Conservation (phyloP, 2,329 filamentous ascomycete genomes). For the Talaromyces sp. region DNA sequence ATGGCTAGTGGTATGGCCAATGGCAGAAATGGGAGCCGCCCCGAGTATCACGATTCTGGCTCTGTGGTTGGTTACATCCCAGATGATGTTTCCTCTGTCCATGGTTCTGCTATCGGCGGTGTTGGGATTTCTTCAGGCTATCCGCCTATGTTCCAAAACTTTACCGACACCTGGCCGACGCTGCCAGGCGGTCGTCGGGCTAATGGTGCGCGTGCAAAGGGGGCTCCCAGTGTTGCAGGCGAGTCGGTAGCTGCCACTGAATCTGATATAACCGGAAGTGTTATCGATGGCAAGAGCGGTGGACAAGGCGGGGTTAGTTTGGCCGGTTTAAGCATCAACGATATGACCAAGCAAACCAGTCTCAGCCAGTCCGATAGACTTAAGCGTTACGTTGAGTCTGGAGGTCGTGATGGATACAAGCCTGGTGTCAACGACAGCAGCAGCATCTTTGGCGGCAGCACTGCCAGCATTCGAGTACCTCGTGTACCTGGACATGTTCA, state of each 20-base stretch:
- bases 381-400: slow-evolving; percentile 89
- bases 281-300: slow-evolving; percentile 64
- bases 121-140: slow-evolving; percentile 77
- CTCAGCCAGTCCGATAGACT: slow-evolving; percentile 83
- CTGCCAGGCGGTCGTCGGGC: slow-evolving; percentile 65
- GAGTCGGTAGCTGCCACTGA: slow-evolving; percentile 92
- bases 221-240: slow-evolving; percentile 73
- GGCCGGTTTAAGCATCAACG: slow-evolving; percentile 70
- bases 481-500: slow-evolving; percentile 39
- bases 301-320: slow-evolving; percentile 86
- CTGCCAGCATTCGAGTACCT: slow-evolving; percentile 45
- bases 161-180: slow-evolving; percentile 84
- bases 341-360: slow-evolving; percentile 65
- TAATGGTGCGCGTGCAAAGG: slow-evolving; percentile 61
- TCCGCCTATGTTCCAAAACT: slow-evolving; percentile 92
- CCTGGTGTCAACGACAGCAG: slow-evolving; percentile 49
- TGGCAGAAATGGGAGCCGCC: slow-evolving; percentile 45
- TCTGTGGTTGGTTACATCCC: slow-evolving; percentile 94
- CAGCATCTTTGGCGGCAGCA: slow-evolving; percentile 63
- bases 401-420: slow-evolving; percentile 58
- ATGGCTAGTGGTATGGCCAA: slow-evolving; percentile 51
- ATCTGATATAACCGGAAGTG: slow-evolving; percentile 74
- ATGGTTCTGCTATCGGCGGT: slow-evolving; percentile 83
- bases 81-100: slow-evolving; percentile 93
- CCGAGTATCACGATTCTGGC: slow-evolving; percentile 65